phyloP scores from a whole-genome alignment of 1,284 basidiomycete species.

The Malassezia cuniculi region DNA sequence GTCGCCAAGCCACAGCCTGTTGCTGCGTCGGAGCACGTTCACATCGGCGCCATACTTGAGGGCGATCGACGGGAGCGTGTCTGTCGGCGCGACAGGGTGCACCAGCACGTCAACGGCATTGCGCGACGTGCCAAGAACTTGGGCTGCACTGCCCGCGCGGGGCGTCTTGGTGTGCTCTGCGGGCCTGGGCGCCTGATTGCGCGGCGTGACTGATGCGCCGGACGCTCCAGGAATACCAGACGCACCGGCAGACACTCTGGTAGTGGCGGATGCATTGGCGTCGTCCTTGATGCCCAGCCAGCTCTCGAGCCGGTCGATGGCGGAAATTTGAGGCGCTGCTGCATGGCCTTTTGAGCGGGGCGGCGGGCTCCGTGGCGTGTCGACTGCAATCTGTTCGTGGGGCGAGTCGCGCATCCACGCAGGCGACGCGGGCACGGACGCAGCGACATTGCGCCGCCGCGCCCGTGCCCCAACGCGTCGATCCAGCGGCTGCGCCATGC shows the following conservation, averaged over 20 bases:
- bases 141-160: background rate
- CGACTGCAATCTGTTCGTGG: too few species aligned
- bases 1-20: slow-evolving; percentile 42
- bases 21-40: slow-evolving; percentile 28
- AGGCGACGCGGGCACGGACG: too few species aligned
- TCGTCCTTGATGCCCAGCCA: slow-evolving; percentile 29
- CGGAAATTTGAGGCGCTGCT: too few species aligned
- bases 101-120: slow-evolving; percentile 35
- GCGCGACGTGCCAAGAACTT: slow-evolving; percentile 6
- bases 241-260: too few species aligned
- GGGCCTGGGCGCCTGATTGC: background rate
- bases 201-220: too few species aligned
- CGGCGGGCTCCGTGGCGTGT: too few species aligned
- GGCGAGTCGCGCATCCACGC: too few species aligned
- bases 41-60: slow-evolving; percentile 40
- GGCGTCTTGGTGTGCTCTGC: background rate
- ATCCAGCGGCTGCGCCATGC: too few species aligned
- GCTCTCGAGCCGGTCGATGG: slow-evolving; percentile 26
- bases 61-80: slow-evolving; percentile 31
- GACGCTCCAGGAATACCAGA: too few species aligned
- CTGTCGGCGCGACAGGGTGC: slow-evolving; percentile 28
- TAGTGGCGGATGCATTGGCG: slow-evolving; percentile 1
- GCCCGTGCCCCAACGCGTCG: too few species aligned
- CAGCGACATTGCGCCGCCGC: too few species aligned
- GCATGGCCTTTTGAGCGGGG: slow-evolving; percentile 17